Base-by-base conservation (phyloP, 2,329 filamentous ascomycete genomes). In the Cladophialophora psammophila region DNA sequence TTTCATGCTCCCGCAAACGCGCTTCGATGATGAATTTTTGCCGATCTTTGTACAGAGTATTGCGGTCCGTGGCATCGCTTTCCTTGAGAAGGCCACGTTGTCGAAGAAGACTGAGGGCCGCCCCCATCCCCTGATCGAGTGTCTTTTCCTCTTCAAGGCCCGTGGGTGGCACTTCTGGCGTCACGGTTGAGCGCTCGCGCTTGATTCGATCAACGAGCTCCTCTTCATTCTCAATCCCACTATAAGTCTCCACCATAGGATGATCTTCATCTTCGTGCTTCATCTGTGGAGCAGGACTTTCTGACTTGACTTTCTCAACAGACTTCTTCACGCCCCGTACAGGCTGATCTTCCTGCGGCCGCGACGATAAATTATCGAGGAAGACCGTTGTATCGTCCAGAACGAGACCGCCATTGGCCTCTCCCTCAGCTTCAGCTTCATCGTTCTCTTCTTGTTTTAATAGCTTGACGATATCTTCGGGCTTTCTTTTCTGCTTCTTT, bases 381-480 rank as follows among this genome's bases (percentile, higher is more conserved):
- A 99, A 99, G 74, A 97, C 94, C 0, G 93, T 93, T 0, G 94
- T 97, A 76, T 97, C 95, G 68, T 97, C 94, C 65, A 99, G 94
- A n/a, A 97, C 87, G 1, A 99, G 83, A 1, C 93, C 94, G 1
- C 82, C 83, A 38, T 81, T 81, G 58, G 90, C 88, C 7, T 74
- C 77, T 57, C 74, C 78, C n/a, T 79, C 76, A 9, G 81, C 80
- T 1, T 80, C 81, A 60, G 82, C 82, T 2, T 79, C 80, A 0
- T 81, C 81, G 59, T 82, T 82, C 3, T 80, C 81, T 72, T 91
- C 89, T 75, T 91, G 88, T 66, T 85, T 83, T 45, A 99, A 81
- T 75, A 95, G 91, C 71, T 89, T 88, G 18, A 92, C 94, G 68
- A 99, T 84, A 72, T 98, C 95, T 76, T 95, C 93, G 0, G 94